Evolutionary conservation across 495 filamentous ascomycete genomes (phyloP), one percentile per base, ranked within the genome.

Genomic region (Penicillium nucicola): DNA sequence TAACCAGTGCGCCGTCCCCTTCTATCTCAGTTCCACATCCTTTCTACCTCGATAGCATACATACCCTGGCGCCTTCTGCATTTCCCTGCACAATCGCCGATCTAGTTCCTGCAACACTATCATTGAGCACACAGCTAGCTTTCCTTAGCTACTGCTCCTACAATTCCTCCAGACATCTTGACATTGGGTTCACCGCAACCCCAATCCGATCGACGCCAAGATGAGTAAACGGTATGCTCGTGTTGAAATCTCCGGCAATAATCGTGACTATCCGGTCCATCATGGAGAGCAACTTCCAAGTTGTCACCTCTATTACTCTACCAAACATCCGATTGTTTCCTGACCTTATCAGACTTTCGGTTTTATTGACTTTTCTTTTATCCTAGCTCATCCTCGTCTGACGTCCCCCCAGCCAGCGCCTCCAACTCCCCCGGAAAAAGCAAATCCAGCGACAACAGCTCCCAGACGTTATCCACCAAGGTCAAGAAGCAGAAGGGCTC

Each of bases 161-260:
- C 8, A 5, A 5, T 42, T 28, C 8, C 14, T 11, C 23, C 23
- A 30, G 5, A 1, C 25, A 8, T 1, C n/a, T 30, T 5, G 11
- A 11, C 5, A 0, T 19, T 4, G 33, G 11, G 10, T 8, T 31
- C 25, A 31, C 45, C 25, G 23, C 12, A 1, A 48, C 7, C 1
- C 23, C 3, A 39, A 48, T 39, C 3, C 7, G 5, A 19, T 9
- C 14, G n/a, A 48, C 6, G 11, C 32, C 22, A 40, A 39, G n/a
- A 48, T 48, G 45, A 30, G 20, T 32, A 40, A 39, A 3, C 13
- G n/a, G 45, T 48, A 48, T 39, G 35, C 18, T 11, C 12, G 23
- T 31, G 15, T 23, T 6, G 10, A 18, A 10, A 8, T 9, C 20
- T 20, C 11, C 35, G n/a, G 37, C 34, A 11, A 48, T 48, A 31